phyloP scores from a whole-genome alignment of 1,139 yeast genomes.

The Zygotorulaspora mrakii region DNA sequence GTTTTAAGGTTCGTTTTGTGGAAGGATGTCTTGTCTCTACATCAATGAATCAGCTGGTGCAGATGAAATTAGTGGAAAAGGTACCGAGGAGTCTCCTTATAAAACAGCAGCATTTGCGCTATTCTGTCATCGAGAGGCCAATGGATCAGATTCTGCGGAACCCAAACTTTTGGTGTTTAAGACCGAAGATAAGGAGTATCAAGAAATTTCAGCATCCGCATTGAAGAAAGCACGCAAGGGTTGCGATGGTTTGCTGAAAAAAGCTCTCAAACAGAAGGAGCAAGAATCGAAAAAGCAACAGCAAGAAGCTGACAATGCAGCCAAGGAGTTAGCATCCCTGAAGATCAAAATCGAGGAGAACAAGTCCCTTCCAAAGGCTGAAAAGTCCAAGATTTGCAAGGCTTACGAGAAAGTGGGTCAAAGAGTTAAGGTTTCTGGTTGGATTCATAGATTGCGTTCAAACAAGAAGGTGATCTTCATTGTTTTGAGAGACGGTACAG shows the following conservation, averaged over 20 bases:
- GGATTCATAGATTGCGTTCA: conserved; percentile 92
- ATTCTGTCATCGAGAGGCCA: conserved; percentile 38
- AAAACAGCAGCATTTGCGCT: conserved; percentile 83
- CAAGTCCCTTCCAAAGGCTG: conserved; percentile 63
- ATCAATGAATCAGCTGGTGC: conserved; percentile 70
- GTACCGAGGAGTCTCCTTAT: conserved; percentile 67
- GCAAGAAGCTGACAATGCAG: conserved; percentile 61
- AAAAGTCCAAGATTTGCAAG: conserved; percentile 58
- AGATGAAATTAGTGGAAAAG: conserved; percentile 54
- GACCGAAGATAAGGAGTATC: conserved; percentile 59
- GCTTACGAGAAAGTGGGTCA: conserved; percentile 50
- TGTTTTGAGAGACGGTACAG: conserved; percentile 93
- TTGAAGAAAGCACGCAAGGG: conserved; percentile 96
- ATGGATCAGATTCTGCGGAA: conserved; percentile 38
- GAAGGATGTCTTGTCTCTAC: conserved; percentile 42
- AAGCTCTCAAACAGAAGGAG: conserved; percentile 75
- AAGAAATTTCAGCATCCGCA: conserved; percentile 86
- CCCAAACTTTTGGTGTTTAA: conserved; percentile 64
- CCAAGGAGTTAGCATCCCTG: conserved; percentile 71
- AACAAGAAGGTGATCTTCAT: conserved; percentile 92
- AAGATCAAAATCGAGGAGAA: conserved; percentile 74
- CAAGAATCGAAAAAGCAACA: conserved; percentile 57
- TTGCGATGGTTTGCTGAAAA: conserved; percentile 86
- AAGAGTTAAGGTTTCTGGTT: conserved; percentile 80
- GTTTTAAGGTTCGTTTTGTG: neutral